Conservation (phyloP, 345 rosid genomes). For the Boechera divaricarpa region DNA sequence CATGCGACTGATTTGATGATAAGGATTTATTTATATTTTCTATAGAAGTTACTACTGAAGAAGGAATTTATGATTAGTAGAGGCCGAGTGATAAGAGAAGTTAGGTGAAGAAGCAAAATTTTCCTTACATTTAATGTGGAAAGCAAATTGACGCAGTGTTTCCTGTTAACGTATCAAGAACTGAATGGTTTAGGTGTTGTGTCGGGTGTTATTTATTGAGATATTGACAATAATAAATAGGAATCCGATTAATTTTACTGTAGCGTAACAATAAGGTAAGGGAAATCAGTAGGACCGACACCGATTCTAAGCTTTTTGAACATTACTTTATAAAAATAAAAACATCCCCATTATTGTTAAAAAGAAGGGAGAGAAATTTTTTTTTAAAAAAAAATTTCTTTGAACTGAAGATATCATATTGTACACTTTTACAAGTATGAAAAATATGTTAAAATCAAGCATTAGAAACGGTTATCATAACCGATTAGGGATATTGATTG, state of each 20-base stretch:
- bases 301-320: not conserved
- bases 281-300: not conserved
- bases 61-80: conserved; percentile 16
- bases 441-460: no score
- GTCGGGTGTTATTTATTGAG: conserved; percentile 44
- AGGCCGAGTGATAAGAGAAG: conserved; percentile 29
- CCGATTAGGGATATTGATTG: no score
- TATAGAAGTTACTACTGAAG: not conserved
- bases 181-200: conserved; percentile 26
- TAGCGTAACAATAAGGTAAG: not conserved
- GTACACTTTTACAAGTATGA: no score
- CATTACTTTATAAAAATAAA: no score
- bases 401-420: no score
- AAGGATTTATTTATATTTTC: not conserved
- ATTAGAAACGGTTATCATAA: no score
- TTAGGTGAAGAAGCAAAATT: conserved; percentile 31
- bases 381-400: no score
- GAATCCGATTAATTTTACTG: conserved; percentile 5
- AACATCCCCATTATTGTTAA: no score
- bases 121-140: conserved; percentile 32
- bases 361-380: no score
- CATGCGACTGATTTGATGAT: not conserved
- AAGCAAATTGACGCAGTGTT: conserved; percentile 41
- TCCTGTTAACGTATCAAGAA: conserved; percentile 33
- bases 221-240: conserved; percentile 3